These are phyloP conservation scores for Endocarpon pusillum DNA, from an alignment of 495 filamentous ascomycete genomes.

Conservation along the genomic window DNA sequence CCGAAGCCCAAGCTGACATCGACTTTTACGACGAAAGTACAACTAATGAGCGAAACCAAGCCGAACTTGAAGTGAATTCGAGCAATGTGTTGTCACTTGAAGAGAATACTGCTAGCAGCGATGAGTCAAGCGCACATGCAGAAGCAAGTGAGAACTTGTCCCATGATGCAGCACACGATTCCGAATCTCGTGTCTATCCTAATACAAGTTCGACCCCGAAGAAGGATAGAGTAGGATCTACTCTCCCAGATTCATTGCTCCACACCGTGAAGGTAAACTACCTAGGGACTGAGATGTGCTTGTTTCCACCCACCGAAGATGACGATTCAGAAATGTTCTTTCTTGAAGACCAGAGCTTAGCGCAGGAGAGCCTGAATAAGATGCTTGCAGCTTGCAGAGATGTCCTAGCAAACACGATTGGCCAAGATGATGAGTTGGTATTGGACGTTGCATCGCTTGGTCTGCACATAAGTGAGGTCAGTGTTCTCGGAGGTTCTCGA, in stretches of 20 bases:
- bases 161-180: too few species aligned
- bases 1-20: too few species aligned
- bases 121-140: not conserved
- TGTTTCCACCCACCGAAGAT: constrained; percentile 49
- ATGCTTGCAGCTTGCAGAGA: constrained; percentile 48
- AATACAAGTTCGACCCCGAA: too few species aligned
- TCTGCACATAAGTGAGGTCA: constrained; percentile 58
- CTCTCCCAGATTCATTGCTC: not conserved
- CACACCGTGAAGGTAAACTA: constrained; percentile 47
- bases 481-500: too few species aligned
- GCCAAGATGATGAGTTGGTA: constrained; percentile 48
- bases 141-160: too few species aligned
- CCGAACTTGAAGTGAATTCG: too few species aligned
- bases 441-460: constrained; percentile 50
- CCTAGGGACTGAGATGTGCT: constrained; percentile 45
- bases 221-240: too few species aligned
- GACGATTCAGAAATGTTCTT: constrained; percentile 58
- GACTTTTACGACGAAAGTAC: too few species aligned
- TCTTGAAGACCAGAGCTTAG: constrained; percentile 45
- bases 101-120: too few species aligned
- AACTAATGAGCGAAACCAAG: too few species aligned
- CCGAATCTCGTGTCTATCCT: too few species aligned
- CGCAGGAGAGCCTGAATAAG: constrained; percentile 36
- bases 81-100: too few species aligned
- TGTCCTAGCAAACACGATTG: constrained; percentile 49